Evolutionary conservation across 1,139 yeast genomes (phyloP).

Genomic region (Trichomonascaceae sp.): DNA sequence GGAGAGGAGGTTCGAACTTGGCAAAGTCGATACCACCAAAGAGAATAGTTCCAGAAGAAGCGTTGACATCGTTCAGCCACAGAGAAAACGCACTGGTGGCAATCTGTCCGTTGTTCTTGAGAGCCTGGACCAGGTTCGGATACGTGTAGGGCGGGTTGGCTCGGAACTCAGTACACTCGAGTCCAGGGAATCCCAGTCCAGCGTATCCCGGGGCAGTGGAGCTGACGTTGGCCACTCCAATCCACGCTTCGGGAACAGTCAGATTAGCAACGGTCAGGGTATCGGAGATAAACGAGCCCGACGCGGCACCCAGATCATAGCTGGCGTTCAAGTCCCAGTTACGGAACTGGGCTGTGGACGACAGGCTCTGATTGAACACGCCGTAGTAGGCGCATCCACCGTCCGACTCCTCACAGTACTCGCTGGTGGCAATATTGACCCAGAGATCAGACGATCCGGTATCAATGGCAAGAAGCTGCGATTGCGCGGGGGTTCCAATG

Average conservation of each 20-base stretch:
- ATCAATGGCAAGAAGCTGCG: constrained; percentile 22
- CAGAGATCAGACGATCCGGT: constrained; percentile 39
- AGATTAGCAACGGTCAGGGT: constrained; percentile 17
- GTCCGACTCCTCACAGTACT: constrained; percentile 8
- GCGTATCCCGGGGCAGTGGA: constrained; percentile 5
- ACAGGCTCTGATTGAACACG: constrained; percentile 6
- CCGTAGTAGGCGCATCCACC: constrained; percentile 7
- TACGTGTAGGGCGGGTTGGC: constrained; percentile 14
- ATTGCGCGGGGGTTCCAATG: constrained; percentile 18
- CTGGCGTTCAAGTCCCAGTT: constrained; percentile 10
- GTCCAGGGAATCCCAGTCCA: constrained; percentile 12
- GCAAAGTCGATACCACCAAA: constrained; percentile 50
- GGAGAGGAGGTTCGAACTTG: constrained; percentile 36
- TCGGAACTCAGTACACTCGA: constrained; percentile 8
- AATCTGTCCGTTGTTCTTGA: constrained; percentile 37
- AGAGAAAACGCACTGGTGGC: constrained; percentile 39
- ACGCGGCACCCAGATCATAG: constrained; percentile 22
- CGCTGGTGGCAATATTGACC: constrained; percentile 20
- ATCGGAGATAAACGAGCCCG: constrained; percentile 39
- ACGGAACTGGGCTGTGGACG: constrained; percentile 6
- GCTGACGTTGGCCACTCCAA: constrained; percentile 8
- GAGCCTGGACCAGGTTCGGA: constrained; percentile 33
- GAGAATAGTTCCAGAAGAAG: constrained; percentile 35
- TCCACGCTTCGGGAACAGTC: constrained; percentile 5
- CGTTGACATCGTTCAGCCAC: constrained; percentile 33